Evolutionary conservation across 164 flowering plant species (phyloP).

Genomic region (Vitis rotundifolia): DNA sequence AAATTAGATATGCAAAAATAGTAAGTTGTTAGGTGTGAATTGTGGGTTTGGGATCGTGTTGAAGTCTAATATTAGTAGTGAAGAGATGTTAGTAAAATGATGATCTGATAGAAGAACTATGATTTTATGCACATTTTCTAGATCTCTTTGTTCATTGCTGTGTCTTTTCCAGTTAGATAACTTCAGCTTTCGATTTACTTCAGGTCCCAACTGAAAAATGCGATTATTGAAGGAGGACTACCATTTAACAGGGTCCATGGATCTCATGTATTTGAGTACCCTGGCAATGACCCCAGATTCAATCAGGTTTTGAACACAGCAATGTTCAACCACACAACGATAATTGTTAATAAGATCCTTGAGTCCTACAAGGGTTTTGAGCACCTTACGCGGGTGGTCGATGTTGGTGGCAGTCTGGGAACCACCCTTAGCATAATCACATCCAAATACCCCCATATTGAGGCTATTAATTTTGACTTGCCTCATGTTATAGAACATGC

Average conservation of each 20-base stretch:
- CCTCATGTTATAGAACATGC: constrained; percentile 43
- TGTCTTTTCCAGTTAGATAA: too few relatives aligned
- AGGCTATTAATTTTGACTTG: constrained; percentile 44
- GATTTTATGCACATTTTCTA: too few relatives aligned
- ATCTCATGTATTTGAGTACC: constrained; percentile 26
- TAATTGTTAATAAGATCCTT: constrained; percentile 21
- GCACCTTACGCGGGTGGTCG: constrained; percentile 23
- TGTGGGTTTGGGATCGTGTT: too few relatives aligned
- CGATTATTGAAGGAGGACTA: constrained; percentile 44
- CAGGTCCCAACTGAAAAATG: constrained; percentile 31
- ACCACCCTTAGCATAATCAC: constrained; percentile 22
- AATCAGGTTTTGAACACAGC: constrained; percentile 28
- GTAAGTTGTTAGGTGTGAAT: too few relatives aligned
- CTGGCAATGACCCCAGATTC: constrained; percentile 22
- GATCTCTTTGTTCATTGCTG: too few relatives aligned
- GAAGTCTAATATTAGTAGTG: too few relatives aligned
- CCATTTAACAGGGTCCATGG: constrained; percentile 41
- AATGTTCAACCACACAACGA: constrained; percentile 24
- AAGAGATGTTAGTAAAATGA: too few relatives aligned
- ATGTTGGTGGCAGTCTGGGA: constrained; percentile 51
- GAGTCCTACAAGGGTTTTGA: constrained; percentile 38
- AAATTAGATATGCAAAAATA: too few relatives aligned
- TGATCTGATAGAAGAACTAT: too few relatives aligned
- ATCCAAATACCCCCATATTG: constrained; percentile 31
- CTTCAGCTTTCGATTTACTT: background rate